Evolutionary conservation across 352 stramenopile species (phyloP), one percentile per base, ranked within the genome.

Genomic region (Globisporangium ultimum): DNA sequence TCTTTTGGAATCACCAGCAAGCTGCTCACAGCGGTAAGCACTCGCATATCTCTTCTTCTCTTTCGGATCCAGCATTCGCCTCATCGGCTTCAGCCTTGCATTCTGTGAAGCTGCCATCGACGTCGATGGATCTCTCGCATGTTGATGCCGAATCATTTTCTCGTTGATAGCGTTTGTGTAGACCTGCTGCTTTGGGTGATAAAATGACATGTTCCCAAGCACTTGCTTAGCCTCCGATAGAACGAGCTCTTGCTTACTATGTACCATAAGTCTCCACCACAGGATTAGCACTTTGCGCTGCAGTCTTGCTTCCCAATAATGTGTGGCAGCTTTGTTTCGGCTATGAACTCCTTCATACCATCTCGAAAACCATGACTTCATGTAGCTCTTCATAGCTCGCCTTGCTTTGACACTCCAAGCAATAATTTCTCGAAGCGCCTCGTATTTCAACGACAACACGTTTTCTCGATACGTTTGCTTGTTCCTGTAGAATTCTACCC

Each of bases 221-320:
- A 61, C 46, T 43, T 71, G 56, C 28, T 78, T 68, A 13, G 76
- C 72, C 17, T 76, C 66, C 9, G 61, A 5, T n/a, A 86, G 53
- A 4, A 88, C 53, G 22, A 64, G 60, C 43, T 86, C 78, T 60
- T 88, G 78, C 53, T 86, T 88, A 1, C 43, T 43, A 46, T 86
- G 68, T 11, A 84, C 65, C 0, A 70, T 71, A 41, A 66, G 46
- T 14, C 68, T 75, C 78, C 78, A 84, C 76, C 76, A 86, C 18
- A 21, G 54, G 3, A 61, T 2, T 0, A 81, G 15, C 7, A 56
- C 18, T n/a, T 63, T 74, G 11, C 51, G 59, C 32, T 63, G 43
- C 18, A 81, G 18, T 41, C n/a, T 24, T 17, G 14, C 40, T 21
- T 28, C 28, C 58, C 58, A 76, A 48, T 72, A 53, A 5, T 42